A percentile compares a stretch with the other conserved stretches of the same genome.
Conservation (phyloP, 345 rosid species). For the Stellera chamaejasme region DNA sequence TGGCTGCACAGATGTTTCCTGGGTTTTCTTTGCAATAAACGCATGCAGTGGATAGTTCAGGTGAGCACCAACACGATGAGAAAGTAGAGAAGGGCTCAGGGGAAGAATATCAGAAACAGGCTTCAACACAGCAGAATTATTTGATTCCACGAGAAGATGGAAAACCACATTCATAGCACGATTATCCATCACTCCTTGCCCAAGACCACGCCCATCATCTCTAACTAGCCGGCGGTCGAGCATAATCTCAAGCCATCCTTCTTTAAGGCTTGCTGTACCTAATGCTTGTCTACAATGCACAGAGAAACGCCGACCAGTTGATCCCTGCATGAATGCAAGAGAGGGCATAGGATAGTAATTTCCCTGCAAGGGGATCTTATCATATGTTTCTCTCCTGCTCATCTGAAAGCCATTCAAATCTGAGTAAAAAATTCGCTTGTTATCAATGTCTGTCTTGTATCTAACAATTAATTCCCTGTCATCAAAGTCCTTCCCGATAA, state of each 20-base stretch:
- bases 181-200: conserved; percentile 95
- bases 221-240: conserved; percentile 71
- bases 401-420: conserved; percentile 98
- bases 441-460: conserved; percentile 70
- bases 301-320: conserved; percentile 72
- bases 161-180: conserved; percentile 67
- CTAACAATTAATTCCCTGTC: conserved; percentile 83
- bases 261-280: conserved; percentile 68
- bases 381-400: conserved; percentile 93
- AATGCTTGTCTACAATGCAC: conserved; percentile 88
- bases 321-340: conserved; percentile 84
- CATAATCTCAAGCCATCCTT: conserved; percentile 97
- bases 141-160: conserved; percentile 62
- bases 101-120: conserved; percentile 41
- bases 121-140: conserved; percentile 44
- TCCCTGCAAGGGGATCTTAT: conserved; percentile 96
- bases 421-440: conserved; percentile 59
- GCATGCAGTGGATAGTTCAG: conserved; percentile 78
- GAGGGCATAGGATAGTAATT: conserved; percentile 98
- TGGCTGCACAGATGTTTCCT: conserved; percentile 51
- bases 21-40: conserved; percentile 70
- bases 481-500: conserved; percentile 50
- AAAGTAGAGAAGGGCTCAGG: conserved; percentile 73
- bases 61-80: conserved; percentile 64
- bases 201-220: conserved; percentile 98